Evolutionary conservation across 371 early-diverging fungal species (phyloP), one percentile per base, ranked within the genome.

Genomic region (Mucor saturninus): DNA sequence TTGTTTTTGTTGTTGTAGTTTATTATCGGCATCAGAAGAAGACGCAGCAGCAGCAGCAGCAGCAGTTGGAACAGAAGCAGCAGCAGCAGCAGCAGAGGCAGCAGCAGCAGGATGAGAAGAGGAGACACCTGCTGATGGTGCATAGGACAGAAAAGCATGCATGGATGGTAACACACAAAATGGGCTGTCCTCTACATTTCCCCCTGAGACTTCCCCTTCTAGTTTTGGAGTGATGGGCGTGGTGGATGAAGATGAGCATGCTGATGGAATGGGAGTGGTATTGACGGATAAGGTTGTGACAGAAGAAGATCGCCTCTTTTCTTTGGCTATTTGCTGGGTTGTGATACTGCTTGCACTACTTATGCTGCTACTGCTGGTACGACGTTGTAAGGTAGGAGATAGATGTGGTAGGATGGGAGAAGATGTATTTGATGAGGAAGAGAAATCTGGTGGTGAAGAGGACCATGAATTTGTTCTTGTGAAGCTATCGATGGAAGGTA

Each of bases 291-390:
- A 30, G 10, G 30, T 50, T 4, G 28, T 21, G 5, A 21, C 26
- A 21, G 46, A 46, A 4, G 46, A 50, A 30, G 28, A 50, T 28
- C 50, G 50, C 13, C 50, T 29, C 30, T 30, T 37, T 53, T 54
- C 37, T 53, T 61, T 31, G 15, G 58, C 39, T 43, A 28, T 28
- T 50, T 35, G 29, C 31, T 45, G 35, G 15, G 38, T 29, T 62
- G 29, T 48, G 40, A 30, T 31, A 57, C 74, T 75, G 35, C 68
- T 70, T 9, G 60, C 35, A 50, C 68, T 72, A 37, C 74, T 76
- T 21, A 65, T 62, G 55, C 77, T 80, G 54, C 74, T 72, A 56
- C 74, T 77, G 59, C 76, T 79, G 4, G 70, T 71, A 32, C 77
- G 75, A 48, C 77, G 69, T 49, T 75, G 69, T 54, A 67, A 50